Percentiles rank a stretch among this genome's conserved stretches.
phyloP scores from a whole-genome alignment of 176 grass and related monocot species.

The Rhynchospora tenuis region DNA sequence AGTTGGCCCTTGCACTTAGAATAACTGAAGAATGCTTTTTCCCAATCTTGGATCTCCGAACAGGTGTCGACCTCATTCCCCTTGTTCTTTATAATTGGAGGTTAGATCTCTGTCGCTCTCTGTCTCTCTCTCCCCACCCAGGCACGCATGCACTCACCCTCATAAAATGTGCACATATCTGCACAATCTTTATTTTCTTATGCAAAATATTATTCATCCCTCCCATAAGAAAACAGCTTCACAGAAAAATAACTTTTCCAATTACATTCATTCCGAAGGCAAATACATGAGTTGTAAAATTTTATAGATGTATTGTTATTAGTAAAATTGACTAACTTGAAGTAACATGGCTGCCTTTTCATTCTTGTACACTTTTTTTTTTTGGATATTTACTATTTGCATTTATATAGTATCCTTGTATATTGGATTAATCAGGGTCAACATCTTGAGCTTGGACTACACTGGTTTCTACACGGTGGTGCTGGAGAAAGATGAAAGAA shows the following conservation, averaged over 20 bases:
- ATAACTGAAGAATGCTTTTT: constrained; percentile 93
- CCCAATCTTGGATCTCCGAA: constrained; percentile 76
- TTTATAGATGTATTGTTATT: not conserved
- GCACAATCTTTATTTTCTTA: not conserved
- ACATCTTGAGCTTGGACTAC: constrained; percentile 59
- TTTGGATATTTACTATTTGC: not conserved
- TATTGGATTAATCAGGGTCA: constrained; percentile 48
- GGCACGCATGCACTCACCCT: not conserved
- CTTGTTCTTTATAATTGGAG: constrained; percentile 85
- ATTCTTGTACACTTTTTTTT: constrained; percentile 17
- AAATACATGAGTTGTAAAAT: not conserved
- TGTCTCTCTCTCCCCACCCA: not conserved
- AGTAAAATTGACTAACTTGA: constrained; percentile 13
- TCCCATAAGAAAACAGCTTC: not conserved
- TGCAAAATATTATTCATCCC: not conserved
- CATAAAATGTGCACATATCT: not conserved
- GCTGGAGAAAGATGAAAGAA: constrained; percentile 70
- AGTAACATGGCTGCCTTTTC: not conserved
- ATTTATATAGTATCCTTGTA: not conserved
- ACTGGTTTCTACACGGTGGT: constrained; percentile 80
- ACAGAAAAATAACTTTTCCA: not conserved
- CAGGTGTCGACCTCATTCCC: constrained; percentile 86
- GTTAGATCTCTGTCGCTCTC: constrained; percentile 20
- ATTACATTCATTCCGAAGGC: not conserved
- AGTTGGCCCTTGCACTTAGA: constrained; percentile 81